These are phyloP conservation scores for Penicillium antarcticum DNA, from an alignment of 495 filamentous ascomycete species.

Conservation along the genomic window DNA sequence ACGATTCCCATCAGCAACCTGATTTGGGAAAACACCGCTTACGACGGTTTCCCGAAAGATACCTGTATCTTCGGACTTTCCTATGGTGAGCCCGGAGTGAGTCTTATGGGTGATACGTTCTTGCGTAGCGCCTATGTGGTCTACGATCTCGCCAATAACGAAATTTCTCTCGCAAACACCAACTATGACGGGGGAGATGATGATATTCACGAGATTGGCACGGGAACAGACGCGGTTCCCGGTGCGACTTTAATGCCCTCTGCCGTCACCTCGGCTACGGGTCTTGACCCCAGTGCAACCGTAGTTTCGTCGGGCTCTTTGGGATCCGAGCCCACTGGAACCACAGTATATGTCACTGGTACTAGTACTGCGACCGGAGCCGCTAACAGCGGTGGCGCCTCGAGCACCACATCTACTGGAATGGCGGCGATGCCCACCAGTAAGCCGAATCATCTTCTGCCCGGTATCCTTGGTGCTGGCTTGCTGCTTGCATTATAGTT, in stretches of 20 bases:
- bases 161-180: conserved; percentile 73
- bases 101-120: conserved; percentile 83
- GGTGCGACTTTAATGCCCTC: conserved; percentile 59
- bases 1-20: conserved; percentile 24
- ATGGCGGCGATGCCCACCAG: conserved; percentile 14
- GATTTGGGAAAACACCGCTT: conserved; percentile 7
- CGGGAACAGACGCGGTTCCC: conserved; percentile 59
- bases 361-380: conserved; percentile 1
- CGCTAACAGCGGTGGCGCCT: not conserved
- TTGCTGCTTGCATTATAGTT: conserved; percentile 17
- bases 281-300: not conserved
- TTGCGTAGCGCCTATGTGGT: conserved; percentile 87
- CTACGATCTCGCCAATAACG: conserved; percentile 78
- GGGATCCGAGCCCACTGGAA: not conserved
- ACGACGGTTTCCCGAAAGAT: conserved; percentile 4
- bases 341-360: not conserved
- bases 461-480: conserved; percentile 20
- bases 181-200: conserved; percentile 65
- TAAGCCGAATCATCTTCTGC: conserved; percentile 17
- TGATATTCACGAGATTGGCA: conserved; percentile 67
- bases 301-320: not conserved
- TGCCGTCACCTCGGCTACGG: conserved; percentile 45
- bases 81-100: conserved; percentile 51
- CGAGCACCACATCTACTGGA: conserved; percentile 12
- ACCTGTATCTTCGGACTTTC: conserved; percentile 69